phyloP scores from a whole-genome alignment of 495 filamentous ascomycete genomes.

The Neurospora sp. region DNA sequence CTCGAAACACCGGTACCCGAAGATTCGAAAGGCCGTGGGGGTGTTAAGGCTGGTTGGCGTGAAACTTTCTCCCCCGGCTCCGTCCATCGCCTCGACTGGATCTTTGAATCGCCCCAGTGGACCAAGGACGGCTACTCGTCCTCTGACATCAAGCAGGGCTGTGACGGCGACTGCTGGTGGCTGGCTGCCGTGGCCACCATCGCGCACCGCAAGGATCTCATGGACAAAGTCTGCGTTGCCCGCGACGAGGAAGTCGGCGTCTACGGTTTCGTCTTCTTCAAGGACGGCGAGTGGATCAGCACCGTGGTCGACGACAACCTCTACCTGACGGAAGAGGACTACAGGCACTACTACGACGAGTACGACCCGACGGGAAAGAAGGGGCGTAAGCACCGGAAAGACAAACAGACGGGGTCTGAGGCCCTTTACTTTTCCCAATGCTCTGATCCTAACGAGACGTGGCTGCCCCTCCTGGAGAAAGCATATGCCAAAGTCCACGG shows the following conservation, averaged over 20 bases:
- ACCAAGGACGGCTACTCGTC: slow-evolving; percentile 61
- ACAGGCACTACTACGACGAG: slow-evolving; percentile 15
- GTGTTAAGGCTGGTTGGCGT: slow-evolving; percentile 2
- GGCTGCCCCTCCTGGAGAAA: slow-evolving; percentile 73
- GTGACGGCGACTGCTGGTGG: slow-evolving; percentile 68
- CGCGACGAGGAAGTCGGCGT: slow-evolving; percentile 62
- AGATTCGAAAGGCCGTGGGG: slow-evolving; percentile 29
- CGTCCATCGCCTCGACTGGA: slow-evolving; percentile 38
- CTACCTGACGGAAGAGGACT: slow-evolving; percentile 17
- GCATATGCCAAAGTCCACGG: slow-evolving; percentile 77
- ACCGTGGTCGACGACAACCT: slow-evolving; percentile 54
- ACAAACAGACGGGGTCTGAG: slow-evolving; percentile 35
- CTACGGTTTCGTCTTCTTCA: slow-evolving; percentile 75
- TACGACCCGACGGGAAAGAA: slow-evolving; percentile 31
- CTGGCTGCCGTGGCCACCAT: slow-evolving; percentile 65
- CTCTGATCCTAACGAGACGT: slow-evolving; percentile 65
- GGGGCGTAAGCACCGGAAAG: slow-evolving; percentile 13
- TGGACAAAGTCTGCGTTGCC: slow-evolving; percentile 60
- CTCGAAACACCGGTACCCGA: not conserved
- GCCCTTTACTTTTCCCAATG: slow-evolving; percentile 68
- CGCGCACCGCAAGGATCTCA: slow-evolving; percentile 55
- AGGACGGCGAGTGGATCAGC: slow-evolving; percentile 72
- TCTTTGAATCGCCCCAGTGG: slow-evolving; percentile 67
- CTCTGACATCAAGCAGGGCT: slow-evolving; percentile 31
- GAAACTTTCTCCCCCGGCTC: slow-evolving; percentile 13